phyloP scores from a whole-genome alignment of 164 flowering plant genomes.

The Vitis rotundifolia region DNA sequence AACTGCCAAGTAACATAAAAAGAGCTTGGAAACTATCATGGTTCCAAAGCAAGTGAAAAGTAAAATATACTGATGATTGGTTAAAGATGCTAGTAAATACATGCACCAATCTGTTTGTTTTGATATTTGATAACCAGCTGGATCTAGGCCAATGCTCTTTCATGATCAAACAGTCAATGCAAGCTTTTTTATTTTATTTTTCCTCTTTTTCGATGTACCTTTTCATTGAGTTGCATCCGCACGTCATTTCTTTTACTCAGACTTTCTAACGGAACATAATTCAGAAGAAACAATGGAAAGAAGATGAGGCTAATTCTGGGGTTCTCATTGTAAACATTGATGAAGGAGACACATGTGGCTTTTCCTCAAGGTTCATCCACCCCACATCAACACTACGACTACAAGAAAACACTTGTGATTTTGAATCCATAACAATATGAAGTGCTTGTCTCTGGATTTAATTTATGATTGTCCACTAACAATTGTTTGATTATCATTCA shows the following conservation, averaged over 20 bases:
- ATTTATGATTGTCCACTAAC: neutral
- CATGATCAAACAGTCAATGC: too few species aligned
- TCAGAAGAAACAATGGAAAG: slow-evolving; percentile 25
- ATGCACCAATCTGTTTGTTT: too few species aligned
- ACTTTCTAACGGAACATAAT: slow-evolving; percentile 33
- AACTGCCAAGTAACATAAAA: too few species aligned
- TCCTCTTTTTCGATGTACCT: neutral
- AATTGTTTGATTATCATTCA: neutral
- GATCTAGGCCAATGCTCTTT: too few species aligned
- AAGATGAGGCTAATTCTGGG: slow-evolving; percentile 14
- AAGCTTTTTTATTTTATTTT: neutral
- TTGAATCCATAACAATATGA: too few species aligned
- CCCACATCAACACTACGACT: too few species aligned
- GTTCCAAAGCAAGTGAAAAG: too few species aligned
- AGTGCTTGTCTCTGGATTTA: neutral
- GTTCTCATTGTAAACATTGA: neutral
- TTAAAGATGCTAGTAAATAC: too few species aligned
- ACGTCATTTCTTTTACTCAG: slow-evolving; percentile 3
- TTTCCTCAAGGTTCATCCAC: slow-evolving; percentile 4
- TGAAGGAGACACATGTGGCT: slow-evolving; percentile 49
- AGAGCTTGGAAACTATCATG: too few species aligned
- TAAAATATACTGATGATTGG: too few species aligned
- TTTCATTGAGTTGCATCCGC: neutral
- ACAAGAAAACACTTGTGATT: too few species aligned
- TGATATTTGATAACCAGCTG: too few species aligned